A percentile compares a stretch with the other conserved stretches of the same genome.
Conservation (phyloP, 2,329 filamentous ascomycete species). For the Sporothrix pseudoabietina region DNA sequence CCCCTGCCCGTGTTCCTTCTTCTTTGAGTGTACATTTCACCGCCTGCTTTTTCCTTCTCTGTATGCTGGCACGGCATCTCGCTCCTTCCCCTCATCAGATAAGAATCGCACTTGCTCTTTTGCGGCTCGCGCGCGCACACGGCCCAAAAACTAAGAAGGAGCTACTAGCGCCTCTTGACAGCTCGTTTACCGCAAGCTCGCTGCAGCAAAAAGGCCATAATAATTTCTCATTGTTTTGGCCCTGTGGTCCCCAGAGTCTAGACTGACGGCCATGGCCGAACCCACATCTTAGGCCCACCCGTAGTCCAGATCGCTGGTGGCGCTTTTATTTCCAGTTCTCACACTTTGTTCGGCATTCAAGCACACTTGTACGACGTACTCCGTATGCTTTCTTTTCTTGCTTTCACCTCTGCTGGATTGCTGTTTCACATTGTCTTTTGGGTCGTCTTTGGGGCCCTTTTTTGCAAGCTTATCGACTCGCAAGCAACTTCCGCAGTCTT, state of each 20-base stretch:
- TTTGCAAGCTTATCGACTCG: neutral
- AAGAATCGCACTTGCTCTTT: neutral
- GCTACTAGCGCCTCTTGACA: neutral
- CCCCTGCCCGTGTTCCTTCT: neutral
- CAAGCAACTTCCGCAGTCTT: neutral
- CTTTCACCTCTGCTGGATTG: neutral
- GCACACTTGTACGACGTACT: neutral
- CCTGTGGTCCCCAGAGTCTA: neutral
- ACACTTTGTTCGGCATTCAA: neutral
- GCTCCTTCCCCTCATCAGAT: neutral
- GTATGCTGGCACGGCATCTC: neutral
- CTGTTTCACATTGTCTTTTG: neutral
- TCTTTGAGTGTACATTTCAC: neutral
- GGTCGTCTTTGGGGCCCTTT: neutral
- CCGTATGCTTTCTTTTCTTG: neutral
- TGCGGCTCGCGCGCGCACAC: neutral
- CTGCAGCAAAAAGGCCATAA: neutral
- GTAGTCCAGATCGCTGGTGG: constrained; percentile 15
- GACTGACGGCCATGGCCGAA: constrained; percentile 20
- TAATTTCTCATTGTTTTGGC: neutral
- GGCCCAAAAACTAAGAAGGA: neutral
- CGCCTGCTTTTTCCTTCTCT: neutral
- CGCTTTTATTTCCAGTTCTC: neutral
- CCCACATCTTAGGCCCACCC: neutral
- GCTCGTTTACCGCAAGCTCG: neutral